A percentile compares a stretch with the other conserved stretches of the same genome.
Conservation (phyloP, 2,329 filamentous ascomycete genomes). For the Trichocomaceae sp. region DNA sequence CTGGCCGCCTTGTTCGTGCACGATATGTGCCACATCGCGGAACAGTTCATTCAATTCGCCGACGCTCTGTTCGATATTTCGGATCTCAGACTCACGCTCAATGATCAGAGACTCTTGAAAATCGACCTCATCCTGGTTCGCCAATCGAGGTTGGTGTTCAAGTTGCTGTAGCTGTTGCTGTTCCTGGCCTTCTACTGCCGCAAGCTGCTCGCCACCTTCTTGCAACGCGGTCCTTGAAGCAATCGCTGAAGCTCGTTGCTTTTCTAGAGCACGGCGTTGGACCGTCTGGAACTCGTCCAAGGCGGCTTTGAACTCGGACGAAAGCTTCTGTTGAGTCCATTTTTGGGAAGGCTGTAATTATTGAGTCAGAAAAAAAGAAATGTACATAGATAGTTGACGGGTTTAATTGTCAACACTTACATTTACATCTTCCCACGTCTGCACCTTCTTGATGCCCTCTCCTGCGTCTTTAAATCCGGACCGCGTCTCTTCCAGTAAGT, state of each 20-base stretch:
- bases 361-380: neutral
- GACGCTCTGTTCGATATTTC: conserved; percentile 94
- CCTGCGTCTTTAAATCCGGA: conserved; percentile 84
- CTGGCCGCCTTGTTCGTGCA: conserved; percentile 84
- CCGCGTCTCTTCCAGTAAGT: conserved; percentile 77
- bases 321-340: conserved; percentile 92
- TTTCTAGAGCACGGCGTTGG: conserved; percentile 86
- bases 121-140: conserved; percentile 89
- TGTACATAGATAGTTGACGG: neutral
- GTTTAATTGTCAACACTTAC: conserved; percentile 44
- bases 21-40: conserved; percentile 95
- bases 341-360: conserved; percentile 73
- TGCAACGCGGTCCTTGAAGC: conserved; percentile 77
- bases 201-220: conserved; percentile 40
- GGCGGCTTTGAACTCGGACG: conserved; percentile 82
- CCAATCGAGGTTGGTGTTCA: conserved; percentile 70
- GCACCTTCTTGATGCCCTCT: conserved; percentile 87
- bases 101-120: conserved; percentile 95
- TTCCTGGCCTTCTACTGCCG: conserved; percentile 27
- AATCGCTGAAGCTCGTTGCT: conserved; percentile 77
- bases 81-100: conserved; percentile 93
- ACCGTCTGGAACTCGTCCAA: conserved; percentile 86
- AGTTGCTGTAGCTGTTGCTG: conserved; percentile 47
- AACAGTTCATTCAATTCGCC: conserved; percentile 95
- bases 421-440: conserved; percentile 76